These are phyloP conservation scores for Nevesoporus exiguus DNA, from an alignment of 768 basidiomycete species.

Conservation along the genomic window DNA sequence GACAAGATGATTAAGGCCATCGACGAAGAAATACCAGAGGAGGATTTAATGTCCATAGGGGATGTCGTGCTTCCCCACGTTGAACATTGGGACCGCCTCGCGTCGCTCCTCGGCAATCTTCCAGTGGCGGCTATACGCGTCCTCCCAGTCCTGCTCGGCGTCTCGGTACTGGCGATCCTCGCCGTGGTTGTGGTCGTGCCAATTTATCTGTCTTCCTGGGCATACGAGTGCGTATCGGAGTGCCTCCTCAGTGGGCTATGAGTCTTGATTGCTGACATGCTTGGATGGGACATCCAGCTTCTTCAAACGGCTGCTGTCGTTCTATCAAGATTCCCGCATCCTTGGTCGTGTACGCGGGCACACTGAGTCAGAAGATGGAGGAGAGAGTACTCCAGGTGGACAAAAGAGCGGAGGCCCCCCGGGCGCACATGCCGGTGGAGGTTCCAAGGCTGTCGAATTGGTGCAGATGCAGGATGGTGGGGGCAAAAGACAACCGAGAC, in stretches of 20 bases:
- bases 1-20: slow-evolving; percentile 4
- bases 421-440: neutral
- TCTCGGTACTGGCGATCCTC: slow-evolving; percentile 18
- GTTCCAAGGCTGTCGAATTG: neutral
- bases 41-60: slow-evolving; percentile 8
- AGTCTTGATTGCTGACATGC: neutral
- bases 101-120: neutral
- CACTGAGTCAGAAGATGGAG: neutral
- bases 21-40: slow-evolving; percentile 9
- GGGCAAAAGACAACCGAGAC: neutral
- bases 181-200: slow-evolving; percentile 7
- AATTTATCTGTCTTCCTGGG: slow-evolving; percentile 1
- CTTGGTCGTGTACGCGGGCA: neutral
- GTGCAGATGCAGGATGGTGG: neutral
- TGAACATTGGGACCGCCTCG: slow-evolving; percentile 11
- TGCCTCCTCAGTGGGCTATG: neutral
- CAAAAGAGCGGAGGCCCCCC: neutral
- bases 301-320: neutral
- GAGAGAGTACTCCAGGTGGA: neutral
- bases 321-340: slow-evolving; percentile 1
- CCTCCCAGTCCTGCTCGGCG: slow-evolving; percentile 10
- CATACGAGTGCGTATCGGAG: slow-evolving; percentile 9
- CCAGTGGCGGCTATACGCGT: neutral
- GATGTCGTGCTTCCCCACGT: slow-evolving; percentile 8
- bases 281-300: neutral